Percentiles rank a stretch among this genome's conserved stretches.
These are phyloP conservation scores for Cutaneotrichosporon mucoides DNA, from an alignment of 1,284 basidiomycete genomes.

Conservation along the genomic window DNA sequence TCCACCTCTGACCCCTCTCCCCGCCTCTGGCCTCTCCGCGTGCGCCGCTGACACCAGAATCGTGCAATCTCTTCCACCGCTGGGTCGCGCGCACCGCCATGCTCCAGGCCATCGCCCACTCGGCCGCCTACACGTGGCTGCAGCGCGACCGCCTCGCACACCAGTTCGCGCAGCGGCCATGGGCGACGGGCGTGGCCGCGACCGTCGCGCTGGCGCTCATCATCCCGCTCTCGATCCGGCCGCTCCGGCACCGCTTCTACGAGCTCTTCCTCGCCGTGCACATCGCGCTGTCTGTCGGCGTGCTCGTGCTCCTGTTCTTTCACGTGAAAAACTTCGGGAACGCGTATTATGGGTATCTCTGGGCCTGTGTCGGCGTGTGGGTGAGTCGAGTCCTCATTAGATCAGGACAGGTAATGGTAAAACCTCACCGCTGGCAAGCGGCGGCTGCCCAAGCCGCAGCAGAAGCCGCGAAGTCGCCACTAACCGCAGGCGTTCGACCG, in stretches of 20 bases:
- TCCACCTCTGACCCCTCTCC: too few species aligned
- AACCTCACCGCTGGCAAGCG: too few species aligned
- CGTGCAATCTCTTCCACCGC: slow-evolving; percentile 33
- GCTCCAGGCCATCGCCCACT: slow-evolving; percentile 29
- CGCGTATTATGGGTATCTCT: slow-evolving; percentile 24
- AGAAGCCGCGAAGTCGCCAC: background rate
- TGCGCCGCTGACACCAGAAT: background rate
- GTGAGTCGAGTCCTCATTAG: background rate
- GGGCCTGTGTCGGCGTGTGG: slow-evolving; percentile 30
- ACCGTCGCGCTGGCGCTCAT: slow-evolving; percentile 22
- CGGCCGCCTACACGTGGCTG: slow-evolving; percentile 4
- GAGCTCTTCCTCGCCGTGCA: slow-evolving; percentile 32
- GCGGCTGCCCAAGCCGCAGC: too few species aligned
- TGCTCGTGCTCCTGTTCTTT: slow-evolving; percentile 24
- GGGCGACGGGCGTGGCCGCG: slow-evolving; percentile 12
- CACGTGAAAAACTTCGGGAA: slow-evolving; percentile 23
- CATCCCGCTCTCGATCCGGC: slow-evolving; percentile 23
- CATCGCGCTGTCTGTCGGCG: slow-evolving; percentile 26
- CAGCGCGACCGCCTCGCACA: background rate
- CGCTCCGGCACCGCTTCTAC: slow-evolving; percentile 21
- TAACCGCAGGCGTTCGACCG: slow-evolving; percentile 22
- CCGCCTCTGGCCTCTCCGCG: too few species aligned
- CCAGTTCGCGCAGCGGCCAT: background rate
- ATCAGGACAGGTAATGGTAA: too few species aligned
- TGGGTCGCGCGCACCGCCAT: slow-evolving; percentile 27